phyloP scores from a whole-genome alignment of 106 monocot species.

The Chionographis japonica region DNA sequence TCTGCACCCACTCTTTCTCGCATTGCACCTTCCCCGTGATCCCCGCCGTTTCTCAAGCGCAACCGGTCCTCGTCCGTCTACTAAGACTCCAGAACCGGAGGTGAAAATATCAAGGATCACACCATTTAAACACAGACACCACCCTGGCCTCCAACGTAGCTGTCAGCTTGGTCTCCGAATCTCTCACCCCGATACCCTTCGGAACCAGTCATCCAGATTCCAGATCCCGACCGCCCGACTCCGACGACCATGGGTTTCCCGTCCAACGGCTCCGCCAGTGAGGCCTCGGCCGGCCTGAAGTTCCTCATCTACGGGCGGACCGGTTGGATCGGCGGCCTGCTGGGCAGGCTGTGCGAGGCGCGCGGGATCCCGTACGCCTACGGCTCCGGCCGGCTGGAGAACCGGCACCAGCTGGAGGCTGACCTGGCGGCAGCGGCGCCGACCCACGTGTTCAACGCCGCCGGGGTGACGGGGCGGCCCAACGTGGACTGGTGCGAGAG shows the following conservation, averaged over 20 bases:
- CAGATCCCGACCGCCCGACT: neutral
- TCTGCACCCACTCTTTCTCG: too few relatives aligned
- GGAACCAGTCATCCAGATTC: neutral
- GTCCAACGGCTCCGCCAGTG: slow-evolving; percentile 16
- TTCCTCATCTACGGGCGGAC: slow-evolving; percentile 78
- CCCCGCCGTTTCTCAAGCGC: too few relatives aligned
- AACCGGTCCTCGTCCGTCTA: too few relatives aligned
- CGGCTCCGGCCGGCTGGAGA: slow-evolving; percentile 54
- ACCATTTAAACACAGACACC: too few relatives aligned
- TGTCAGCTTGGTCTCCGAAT: neutral
- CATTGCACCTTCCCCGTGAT: too few relatives aligned
- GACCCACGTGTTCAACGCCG: slow-evolving; percentile 80
- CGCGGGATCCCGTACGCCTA: slow-evolving; percentile 44
- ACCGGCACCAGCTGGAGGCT: slow-evolving; percentile 32
- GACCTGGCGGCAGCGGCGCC: slow-evolving; percentile 44
- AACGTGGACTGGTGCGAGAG: slow-evolving; percentile 93
- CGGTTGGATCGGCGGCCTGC: slow-evolving; percentile 81
- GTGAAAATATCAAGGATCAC: too few relatives aligned
- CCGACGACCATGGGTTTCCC: slow-evolving; percentile 19
- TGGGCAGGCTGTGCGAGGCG: slow-evolving; percentile 48
- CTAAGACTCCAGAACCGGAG: too few relatives aligned
- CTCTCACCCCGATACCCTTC: neutral
- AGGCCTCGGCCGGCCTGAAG: slow-evolving; percentile 20
- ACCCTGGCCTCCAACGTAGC: neutral
- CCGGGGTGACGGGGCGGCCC: slow-evolving; percentile 75